A percentile compares a stretch with the other conserved stretches of the same genome.
These are phyloP conservation scores for Candida silvatica DNA, from an alignment of 805 yeast species.

Conservation along the genomic window DNA sequence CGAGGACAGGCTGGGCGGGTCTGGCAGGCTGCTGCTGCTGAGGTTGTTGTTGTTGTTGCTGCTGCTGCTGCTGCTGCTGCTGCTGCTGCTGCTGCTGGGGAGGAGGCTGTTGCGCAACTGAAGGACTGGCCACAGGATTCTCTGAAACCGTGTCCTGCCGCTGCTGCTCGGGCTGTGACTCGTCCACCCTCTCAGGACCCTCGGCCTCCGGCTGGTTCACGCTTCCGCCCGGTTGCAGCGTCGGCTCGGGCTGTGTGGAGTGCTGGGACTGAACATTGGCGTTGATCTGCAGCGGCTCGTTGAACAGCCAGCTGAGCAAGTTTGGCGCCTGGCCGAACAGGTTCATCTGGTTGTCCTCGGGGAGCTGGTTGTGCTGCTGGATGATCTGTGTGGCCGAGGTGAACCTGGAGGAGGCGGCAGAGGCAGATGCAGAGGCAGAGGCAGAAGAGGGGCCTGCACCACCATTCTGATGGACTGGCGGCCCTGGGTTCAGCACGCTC, in stretches of 20 bases:
- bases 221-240: no score
- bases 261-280: no score
- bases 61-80: not conserved
- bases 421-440: no score
- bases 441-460: no score
- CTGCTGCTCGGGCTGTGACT: no score
- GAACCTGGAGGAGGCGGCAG: conserved; percentile 5
- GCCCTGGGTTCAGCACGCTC: no score
- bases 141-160: no score
- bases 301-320: conserved; percentile 22
- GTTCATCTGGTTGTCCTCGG: conserved; percentile 1
- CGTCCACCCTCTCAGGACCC: not conserved
- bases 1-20: not conserved
- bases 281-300: no score
- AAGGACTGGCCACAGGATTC: no score
- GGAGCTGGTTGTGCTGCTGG: conserved; percentile 11
- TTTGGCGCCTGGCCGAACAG: conserved; percentile 11
- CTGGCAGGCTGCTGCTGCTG: not conserved
- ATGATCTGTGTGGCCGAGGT: conserved; percentile 18
- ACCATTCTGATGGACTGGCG: not conserved
- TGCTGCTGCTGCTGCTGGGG: not conserved
- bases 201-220: not conserved
- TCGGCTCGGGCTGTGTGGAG: no score
- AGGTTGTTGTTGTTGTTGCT: not conserved
- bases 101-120: no score